These are phyloP conservation scores for Madurella fahalii DNA, from an alignment of 2,329 filamentous ascomycete genomes.

Conservation along the genomic window DNA sequence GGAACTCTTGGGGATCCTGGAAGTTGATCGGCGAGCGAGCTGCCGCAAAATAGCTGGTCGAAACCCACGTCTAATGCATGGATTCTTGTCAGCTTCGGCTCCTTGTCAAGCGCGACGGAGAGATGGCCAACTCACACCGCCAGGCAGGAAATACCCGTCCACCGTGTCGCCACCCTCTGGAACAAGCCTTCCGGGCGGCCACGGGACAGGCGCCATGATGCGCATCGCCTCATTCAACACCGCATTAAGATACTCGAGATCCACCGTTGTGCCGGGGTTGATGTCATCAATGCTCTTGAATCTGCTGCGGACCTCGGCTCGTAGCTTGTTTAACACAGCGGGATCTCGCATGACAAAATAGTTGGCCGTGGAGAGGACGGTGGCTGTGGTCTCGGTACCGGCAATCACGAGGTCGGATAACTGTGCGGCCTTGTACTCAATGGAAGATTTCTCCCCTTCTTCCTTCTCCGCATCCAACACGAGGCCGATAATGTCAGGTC, in stretches of 20 bases:
- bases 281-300: not conserved
- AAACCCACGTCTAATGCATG: constrained; percentile 12
- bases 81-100: not conserved
- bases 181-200: constrained; percentile 4
- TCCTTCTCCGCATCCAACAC: not conserved
- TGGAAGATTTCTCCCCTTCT: not conserved
- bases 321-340: not conserved
- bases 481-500: constrained; percentile 7
- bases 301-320: not conserved
- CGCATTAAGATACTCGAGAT: not conserved
- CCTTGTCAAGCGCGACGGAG: not conserved
- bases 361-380: not conserved
- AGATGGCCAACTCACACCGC: constrained; percentile 3
- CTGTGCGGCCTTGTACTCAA: not conserved
- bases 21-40: constrained; percentile 5
- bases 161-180: constrained; percentile 10
- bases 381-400: not conserved
- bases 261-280: not conserved
- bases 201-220: constrained; percentile 6
- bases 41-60: constrained; percentile 1
- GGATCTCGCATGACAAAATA: not conserved
- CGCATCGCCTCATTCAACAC: not conserved
- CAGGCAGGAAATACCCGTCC: constrained; percentile 9
- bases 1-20: constrained; percentile 1
- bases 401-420: constrained; percentile 1